Evolutionary conservation across 148 eudicot species (phyloP).

Genomic region (Fagopyrum homotropicum): DNA sequence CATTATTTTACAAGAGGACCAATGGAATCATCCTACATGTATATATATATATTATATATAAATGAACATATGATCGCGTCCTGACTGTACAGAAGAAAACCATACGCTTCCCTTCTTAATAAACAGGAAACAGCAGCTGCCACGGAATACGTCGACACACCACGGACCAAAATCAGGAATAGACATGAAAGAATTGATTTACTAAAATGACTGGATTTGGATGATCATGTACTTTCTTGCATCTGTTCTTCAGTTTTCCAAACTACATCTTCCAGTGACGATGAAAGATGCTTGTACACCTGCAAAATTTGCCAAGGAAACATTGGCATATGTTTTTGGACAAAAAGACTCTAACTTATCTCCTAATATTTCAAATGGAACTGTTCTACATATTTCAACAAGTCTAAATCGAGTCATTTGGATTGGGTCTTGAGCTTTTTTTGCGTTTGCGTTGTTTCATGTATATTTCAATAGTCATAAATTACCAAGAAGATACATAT

Average conservation of each 20-base stretch:
- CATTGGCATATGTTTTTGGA: neutral
- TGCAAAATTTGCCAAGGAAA: constrained; percentile 20
- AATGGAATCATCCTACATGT: constrained; percentile 8
- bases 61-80: neutral
- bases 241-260: constrained; percentile 97
- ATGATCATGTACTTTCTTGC: constrained; percentile 27
- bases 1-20: constrained; percentile 5
- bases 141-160: constrained; percentile 1
- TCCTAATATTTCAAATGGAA: too few species aligned
- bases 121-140: constrained; percentile 9
- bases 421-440: neutral
- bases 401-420: neutral
- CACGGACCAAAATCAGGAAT: constrained; percentile 10
- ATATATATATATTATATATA: neutral
- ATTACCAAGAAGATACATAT: neutral
- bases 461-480: neutral
- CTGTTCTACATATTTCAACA: neutral
- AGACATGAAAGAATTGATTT: neutral
- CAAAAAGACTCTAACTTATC: too few species aligned
- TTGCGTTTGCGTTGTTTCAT: too few species aligned
- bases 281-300: constrained; percentile 82
- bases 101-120: constrained; percentile 8
- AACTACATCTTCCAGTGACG: constrained; percentile 69
- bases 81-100: constrained; percentile 8
- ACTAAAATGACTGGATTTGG: neutral